Conservation (phyloP, 345 rosid species). For the Salix exigua region DNA sequence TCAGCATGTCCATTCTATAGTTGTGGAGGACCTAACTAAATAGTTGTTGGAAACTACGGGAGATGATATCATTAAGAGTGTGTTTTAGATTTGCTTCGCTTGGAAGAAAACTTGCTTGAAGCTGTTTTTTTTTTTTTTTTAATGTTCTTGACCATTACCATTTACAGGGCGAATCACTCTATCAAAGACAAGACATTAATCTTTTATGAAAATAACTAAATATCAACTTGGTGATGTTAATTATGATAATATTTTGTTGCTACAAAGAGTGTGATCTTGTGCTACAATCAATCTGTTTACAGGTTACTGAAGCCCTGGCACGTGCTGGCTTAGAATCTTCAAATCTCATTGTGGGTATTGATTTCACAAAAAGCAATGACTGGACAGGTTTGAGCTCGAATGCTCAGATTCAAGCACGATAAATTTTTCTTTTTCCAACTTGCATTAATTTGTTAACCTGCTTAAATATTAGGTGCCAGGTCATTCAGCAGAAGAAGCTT, state of each 20-base stretch:
- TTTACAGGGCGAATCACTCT: not conserved
- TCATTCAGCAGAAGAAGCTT: constrained; percentile 63
- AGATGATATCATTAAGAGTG: not conserved
- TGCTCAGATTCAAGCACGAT: not conserved
- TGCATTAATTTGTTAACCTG: constrained; percentile 12
- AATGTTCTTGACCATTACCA: not conserved
- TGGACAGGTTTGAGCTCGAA: constrained; percentile 68
- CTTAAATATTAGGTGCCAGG: constrained; percentile 48
- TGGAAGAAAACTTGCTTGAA: not conserved
- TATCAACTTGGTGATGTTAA: not conserved
- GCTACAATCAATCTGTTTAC: not conserved
- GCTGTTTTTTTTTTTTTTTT: not conserved
- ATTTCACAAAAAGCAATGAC: constrained; percentile 95
- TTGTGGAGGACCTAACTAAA: not conserved
- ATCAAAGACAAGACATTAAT: not conserved
- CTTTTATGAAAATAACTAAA: not conserved
- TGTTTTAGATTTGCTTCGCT: not conserved
- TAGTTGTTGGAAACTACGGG: not conserved
- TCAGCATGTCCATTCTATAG: not conserved
- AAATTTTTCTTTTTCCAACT: not conserved
- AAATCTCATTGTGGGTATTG: constrained; percentile 85
- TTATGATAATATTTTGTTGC: constrained; percentile 2
- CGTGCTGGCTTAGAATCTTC: constrained; percentile 90
- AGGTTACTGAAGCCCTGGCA: constrained; percentile 79
- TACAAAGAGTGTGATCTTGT: not conserved